A percentile compares a stretch with the other conserved stretches of the same genome.
phyloP scores from a whole-genome alignment of 2,329 filamentous ascomycete species.

The Calonectria leucothoes region DNA sequence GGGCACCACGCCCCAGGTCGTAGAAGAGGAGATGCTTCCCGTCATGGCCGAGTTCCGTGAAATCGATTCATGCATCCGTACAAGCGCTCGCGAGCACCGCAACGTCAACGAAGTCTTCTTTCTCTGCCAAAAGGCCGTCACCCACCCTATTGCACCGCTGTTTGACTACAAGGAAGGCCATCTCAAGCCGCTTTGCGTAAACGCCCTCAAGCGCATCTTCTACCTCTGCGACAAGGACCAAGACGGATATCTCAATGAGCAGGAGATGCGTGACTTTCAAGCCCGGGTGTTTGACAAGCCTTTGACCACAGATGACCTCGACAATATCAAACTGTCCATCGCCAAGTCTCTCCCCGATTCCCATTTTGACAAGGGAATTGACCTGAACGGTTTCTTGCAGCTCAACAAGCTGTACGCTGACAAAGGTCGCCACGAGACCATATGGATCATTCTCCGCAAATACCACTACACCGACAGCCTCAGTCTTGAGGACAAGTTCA shows the following conservation, averaged over 20 bases:
- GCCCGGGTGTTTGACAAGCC: constrained; percentile 91
- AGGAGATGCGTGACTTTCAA: constrained; percentile 93
- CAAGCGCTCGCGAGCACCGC: constrained; percentile 89
- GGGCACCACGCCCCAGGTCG: constrained; percentile 82
- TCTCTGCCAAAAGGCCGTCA: constrained; percentile 97
- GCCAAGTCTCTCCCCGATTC: constrained; percentile 74
- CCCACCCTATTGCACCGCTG: constrained; percentile 93
- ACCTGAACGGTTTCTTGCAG: constrained; percentile 84
- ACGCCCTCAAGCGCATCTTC: constrained; percentile 90
- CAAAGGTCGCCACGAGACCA: constrained; percentile 96
- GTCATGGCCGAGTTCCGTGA: constrained; percentile 99
- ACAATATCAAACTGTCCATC: constrained; percentile 92
- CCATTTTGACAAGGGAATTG: constrained; percentile 77
- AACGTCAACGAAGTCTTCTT: constrained; percentile 98
- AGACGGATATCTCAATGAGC: constrained; percentile 90
- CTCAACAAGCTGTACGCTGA: constrained; percentile 97
- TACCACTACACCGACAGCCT: constrained; percentile 97
- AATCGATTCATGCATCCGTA: constrained; percentile 97
- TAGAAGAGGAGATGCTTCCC: constrained; percentile 97
- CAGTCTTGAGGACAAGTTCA: constrained; percentile 88
- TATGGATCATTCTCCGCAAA: constrained; percentile 95
- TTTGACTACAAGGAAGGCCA: constrained; percentile 95
- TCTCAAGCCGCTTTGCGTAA: constrained; percentile 89
- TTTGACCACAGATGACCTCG: constrained; percentile 81
- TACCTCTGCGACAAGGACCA: constrained; percentile 97